Base-by-base conservation (phyloP, 139 green algal species). In the Picochlorum sp. region DNA sequence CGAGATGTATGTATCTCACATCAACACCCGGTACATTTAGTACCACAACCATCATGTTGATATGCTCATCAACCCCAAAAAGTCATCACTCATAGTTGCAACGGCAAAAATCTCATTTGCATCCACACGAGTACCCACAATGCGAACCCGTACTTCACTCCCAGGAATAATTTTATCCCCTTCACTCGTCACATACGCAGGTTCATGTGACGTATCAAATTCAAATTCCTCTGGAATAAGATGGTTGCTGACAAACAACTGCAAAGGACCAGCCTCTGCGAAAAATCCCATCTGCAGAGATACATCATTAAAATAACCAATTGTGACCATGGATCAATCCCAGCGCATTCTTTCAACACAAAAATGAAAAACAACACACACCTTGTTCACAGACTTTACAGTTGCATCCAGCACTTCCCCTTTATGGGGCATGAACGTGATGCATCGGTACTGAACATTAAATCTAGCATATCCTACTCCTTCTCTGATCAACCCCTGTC, bases 241-340 rank as follows among this genome's bases (percentile, higher is more conserved):
- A 79, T 95, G 85, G 62, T 86, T 88, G 2, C 85, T 94, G 0
- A 97, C 88, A 73, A 97, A 98, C 6, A 98, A 77, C 41, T 94
- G 78, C 34, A 97, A 65, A 4, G 92, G 91, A 0, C 92, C 91
- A 13, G 90, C 90, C 54, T 96, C 86, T 5, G 87, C 87, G 66
- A 98, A 96, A 72, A 98, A 97, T 9, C 92, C 92, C 82, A 96
- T 92, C 86, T 54, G 47, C 11, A 45, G 0, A 20, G 6, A 62
- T 2, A 49, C 37, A 16, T 30, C 0, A 30, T 30, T 1, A 30
- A 30, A 30, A 30, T 1, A 30, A 28, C 24, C 24, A 28, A 30
- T 30, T 30, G 4, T 30, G 4, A 30, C 28, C 0, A 6, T 30
- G 41, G 37, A 13, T 24, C 4, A 38, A 23, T 24, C 10, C 30